Base-by-base conservation (phyloP, 352 stramenopile species). In the Phytophthora aleatoria region DNA sequence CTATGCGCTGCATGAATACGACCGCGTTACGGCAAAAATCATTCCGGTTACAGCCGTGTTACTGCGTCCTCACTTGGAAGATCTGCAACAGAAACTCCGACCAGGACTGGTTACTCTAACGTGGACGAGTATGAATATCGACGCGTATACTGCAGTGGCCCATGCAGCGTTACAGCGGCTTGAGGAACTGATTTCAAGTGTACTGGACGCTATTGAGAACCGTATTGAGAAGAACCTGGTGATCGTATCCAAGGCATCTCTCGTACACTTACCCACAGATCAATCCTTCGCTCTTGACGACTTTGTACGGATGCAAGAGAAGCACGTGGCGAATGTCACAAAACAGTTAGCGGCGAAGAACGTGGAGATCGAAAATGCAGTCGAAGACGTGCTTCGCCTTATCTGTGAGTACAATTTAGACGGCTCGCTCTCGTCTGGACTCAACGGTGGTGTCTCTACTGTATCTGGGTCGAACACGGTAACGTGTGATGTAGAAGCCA, bases 61-160 rank as follows among this genome's bases (percentile, higher is more conserved):
- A 39, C 58, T 96, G 1, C 71, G 63, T 45, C 87, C 87, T 2
- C 87, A 95, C 55, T 57, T 95, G 8, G 80, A 90, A 56, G 84
- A 93, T 50, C 43, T 95, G 1, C 81, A 95, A 44, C 73, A 82
- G 16, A 92, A 91, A 50, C 56, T 96, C 0, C 73, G 85, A 3
- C 89, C 89, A 11, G 89, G 85, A 15, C 79, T 96, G 58, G 73
- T 94, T 55, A 95, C 87, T 5, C 73, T 96, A 4, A 95, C 89
- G n/a, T 96, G 89, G 89, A 96, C 87, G 13, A 94, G 81, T 57
- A 94, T 96, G 85, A 95, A 95, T 64, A 95, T 96, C 39, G 85
- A 95, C 42, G 72, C 78, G 16, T 96, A 94, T 61, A 93, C 89
- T 33, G 68, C 77, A 8, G 75, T 90, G 36, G 82, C 78, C 3